A percentile compares a stretch with the other conserved stretches of the same genome.
Conservation (phyloP, 306 rosid species). For the Mucuna pruriens region DNA sequence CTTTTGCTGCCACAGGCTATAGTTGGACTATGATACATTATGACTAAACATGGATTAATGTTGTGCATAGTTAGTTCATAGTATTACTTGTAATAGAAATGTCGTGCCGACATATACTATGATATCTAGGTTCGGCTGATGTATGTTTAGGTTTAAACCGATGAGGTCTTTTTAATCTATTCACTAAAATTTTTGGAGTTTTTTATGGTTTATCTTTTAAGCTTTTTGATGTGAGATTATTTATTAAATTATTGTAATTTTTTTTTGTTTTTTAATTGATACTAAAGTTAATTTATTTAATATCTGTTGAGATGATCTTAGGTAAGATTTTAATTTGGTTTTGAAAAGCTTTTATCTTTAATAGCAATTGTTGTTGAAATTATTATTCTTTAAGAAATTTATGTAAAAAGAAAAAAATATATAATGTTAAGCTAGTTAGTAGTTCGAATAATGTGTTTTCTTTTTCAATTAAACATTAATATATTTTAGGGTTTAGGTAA, state of each 20-base stretch:
- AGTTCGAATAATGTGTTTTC: no score
- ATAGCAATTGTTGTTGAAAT: no score
- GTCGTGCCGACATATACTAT: background rate
- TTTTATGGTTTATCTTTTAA: background rate
- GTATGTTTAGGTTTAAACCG: background rate
- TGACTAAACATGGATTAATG: background rate
- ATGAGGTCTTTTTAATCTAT: background rate
- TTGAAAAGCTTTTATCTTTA: background rate
- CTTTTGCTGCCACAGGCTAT: slow-evolving; percentile 1
- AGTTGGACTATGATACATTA: background rate
- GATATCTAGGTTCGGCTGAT: background rate
- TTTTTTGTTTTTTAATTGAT: background rate
- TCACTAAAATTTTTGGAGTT: background rate
- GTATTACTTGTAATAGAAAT: slow-evolving; percentile 1
- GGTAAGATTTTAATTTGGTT: background rate
- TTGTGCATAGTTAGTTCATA: background rate
- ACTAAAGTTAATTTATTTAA: no score
- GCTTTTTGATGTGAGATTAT: background rate
- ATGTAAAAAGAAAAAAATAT: no score
- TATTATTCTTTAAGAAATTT: no score
- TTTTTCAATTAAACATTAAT: no score
- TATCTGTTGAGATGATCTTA: background rate
- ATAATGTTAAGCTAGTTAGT: no score
- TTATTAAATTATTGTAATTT: background rate
- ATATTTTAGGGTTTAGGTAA: no score